Conservation (phyloP, 139 green algal genomes). For the Volvox reticuliferus region DNA sequence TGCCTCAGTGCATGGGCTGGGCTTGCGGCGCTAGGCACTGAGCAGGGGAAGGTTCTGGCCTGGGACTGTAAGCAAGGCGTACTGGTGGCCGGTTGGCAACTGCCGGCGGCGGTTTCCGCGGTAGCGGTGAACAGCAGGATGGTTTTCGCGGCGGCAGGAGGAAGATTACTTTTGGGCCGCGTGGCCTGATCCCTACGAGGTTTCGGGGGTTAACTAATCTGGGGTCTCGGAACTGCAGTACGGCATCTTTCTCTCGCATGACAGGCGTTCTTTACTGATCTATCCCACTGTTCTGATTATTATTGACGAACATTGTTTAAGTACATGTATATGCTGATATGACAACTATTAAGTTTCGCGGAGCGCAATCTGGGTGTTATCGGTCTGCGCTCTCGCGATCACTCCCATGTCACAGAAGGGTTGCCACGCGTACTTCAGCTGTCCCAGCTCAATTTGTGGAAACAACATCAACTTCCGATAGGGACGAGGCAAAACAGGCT, state of each 20-base stretch:
- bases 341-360: background rate
- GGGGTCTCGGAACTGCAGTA: too few relatives aligned
- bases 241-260: too few relatives aligned
- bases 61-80: slow-evolving; percentile 6
- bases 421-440: background rate
- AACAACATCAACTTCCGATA: background rate
- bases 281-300: too few relatives aligned
- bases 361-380: background rate
- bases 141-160: background rate
- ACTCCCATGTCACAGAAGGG: background rate
- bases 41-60: background rate
- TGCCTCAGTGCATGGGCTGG: background rate
- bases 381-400: background rate
- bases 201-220: too few relatives aligned
- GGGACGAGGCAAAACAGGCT: background rate
- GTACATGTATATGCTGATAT: background rate
- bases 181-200: background rate
- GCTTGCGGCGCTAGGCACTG: slow-evolving; percentile 4
- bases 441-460: background rate
- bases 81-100: slow-evolving; percentile 13
- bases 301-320: too few relatives aligned
- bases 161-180: background rate
- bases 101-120: background rate
- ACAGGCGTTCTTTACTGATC: too few relatives aligned
- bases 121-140: background rate